phyloP scores from a whole-genome alignment of 345 rosid genomes.

The Bruguiera gymnorhiza region DNA sequence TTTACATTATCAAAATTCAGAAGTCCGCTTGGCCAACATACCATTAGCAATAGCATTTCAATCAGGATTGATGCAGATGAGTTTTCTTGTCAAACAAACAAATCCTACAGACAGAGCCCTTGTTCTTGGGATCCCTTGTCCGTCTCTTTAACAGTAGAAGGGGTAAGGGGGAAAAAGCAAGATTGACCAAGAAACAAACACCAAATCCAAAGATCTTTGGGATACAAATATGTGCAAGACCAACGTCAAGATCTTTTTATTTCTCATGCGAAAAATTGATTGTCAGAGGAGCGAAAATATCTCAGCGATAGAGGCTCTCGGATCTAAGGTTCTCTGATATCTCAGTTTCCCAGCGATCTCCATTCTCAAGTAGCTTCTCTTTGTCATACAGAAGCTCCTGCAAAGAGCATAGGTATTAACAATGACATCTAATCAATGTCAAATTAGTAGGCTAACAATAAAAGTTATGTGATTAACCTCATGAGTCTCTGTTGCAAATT shows the following conservation, averaged over 20 bases:
- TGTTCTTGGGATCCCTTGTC: background rate
- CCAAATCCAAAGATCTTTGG: background rate
- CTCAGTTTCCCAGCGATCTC: constrained; percentile 98
- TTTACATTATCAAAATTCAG: no score
- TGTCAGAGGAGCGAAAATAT: background rate
- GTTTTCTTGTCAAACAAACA: background rate
- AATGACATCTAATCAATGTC: background rate
- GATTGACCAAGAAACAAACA: background rate
- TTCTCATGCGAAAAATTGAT: constrained; percentile 16
- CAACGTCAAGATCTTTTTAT: constrained; percentile 27
- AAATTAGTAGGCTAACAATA: background rate
- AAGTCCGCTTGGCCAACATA: no score
- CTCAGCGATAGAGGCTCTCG: constrained; percentile 90
- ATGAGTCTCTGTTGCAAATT: constrained; percentile 93
- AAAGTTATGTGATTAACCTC: constrained; percentile 49
- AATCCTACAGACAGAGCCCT: background rate
- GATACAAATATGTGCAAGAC: constrained; percentile 20
- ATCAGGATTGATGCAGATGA: background rate
- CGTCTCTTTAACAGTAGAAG: background rate
- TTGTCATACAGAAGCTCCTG: constrained; percentile 96
- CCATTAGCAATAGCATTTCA: background rate
- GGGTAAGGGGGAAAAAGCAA: background rate
- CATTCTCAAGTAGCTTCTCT: constrained; percentile 96
- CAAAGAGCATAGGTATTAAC: constrained; percentile 8
- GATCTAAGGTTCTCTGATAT: constrained; percentile 95